A percentile compares a stretch with the other conserved stretches of the same genome.
phyloP scores from a whole-genome alignment of 257 asterid species.

The Nicotiana noctiflora region DNA sequence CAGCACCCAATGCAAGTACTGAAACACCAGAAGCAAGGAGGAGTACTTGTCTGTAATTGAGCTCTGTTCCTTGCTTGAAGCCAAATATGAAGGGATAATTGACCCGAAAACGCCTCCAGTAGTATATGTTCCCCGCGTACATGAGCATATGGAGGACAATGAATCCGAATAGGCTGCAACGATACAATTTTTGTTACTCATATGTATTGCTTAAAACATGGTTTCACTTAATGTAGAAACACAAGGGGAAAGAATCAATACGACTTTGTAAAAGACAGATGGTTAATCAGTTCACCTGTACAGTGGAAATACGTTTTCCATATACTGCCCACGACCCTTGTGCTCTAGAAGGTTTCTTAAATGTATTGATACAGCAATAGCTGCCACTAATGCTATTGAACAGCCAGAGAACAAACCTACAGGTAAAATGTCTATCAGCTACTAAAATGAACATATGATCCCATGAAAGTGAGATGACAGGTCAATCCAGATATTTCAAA shows the following conservation, averaged over 20 bases:
- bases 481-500: neutral
- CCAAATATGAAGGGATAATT: constrained; percentile 78
- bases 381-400: constrained; percentile 55
- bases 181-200: neutral
- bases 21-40: constrained; percentile 73
- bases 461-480: neutral
- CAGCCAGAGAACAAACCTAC: constrained; percentile 76
- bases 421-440: constrained; percentile 6
- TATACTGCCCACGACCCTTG: constrained; percentile 38
- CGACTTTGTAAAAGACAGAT: neutral
- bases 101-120: constrained; percentile 66
- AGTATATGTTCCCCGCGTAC: constrained; percentile 50
- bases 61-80: constrained; percentile 61
- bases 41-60: constrained; percentile 68
- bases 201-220: neutral
- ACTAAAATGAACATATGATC: neutral
- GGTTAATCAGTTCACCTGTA: constrained; percentile 41
- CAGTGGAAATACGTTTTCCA: constrained; percentile 74
- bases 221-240: neutral
- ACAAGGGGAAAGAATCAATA: neutral
- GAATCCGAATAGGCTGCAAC: constrained; percentile 58
- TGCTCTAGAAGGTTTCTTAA: constrained; percentile 43
- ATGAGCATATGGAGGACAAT: constrained; percentile 72
- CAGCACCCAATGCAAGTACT: constrained; percentile 58
- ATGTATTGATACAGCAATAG: constrained; percentile 36